Base-by-base conservation (phyloP, 2,329 filamentous ascomycete species). In the Arthrobotrys megalospora region DNA sequence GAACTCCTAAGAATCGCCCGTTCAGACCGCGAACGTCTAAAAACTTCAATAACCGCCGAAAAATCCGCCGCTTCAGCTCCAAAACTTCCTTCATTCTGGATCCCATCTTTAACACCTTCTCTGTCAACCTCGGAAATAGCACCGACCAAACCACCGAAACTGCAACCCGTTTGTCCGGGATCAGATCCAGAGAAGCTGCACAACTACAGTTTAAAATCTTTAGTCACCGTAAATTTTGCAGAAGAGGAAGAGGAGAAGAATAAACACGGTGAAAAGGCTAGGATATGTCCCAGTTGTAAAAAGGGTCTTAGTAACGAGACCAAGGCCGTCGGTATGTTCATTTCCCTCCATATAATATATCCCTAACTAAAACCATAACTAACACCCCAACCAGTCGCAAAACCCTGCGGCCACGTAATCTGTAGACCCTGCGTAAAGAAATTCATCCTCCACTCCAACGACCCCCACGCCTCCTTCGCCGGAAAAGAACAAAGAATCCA, bases 321-420 rank as follows among this genome's bases (percentile, higher is more conserved):
- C 2, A 93, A 92, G 83, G 93, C 94, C 0, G 89, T 94, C 83
- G 86, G 86, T 87, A 84, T 77, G 85, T 83, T 7, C 34, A 28
- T 21, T 16, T 14, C 34, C 16, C 16, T n/a, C 12, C 16, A 45
- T 47, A 41, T 21, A 8, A 11, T 63, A 19, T 12, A 34, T 16
- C 7, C 1, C 11, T 21, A 24, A 19, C 64, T 68, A 38, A 65
- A 11, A 14, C 12, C 12, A 32, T 16, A 58, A 36, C 50, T 58
- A 16, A 58, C 12, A 34, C 24, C 12, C 16, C 11, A 21, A 12
- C 60, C 64, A 87, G 86, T 97, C 64, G 91, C 93, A 1, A 94
- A 93, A 83, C 92, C 93, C 0, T 99, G 95, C 82, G 95, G 95
- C 0, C 95, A 99, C 83, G 94, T 98, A 0, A 85, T 97, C 21